Conservation (phyloP, 495 filamentous ascomycete genomes). For the Aspergillus sclerotioniger region DNA sequence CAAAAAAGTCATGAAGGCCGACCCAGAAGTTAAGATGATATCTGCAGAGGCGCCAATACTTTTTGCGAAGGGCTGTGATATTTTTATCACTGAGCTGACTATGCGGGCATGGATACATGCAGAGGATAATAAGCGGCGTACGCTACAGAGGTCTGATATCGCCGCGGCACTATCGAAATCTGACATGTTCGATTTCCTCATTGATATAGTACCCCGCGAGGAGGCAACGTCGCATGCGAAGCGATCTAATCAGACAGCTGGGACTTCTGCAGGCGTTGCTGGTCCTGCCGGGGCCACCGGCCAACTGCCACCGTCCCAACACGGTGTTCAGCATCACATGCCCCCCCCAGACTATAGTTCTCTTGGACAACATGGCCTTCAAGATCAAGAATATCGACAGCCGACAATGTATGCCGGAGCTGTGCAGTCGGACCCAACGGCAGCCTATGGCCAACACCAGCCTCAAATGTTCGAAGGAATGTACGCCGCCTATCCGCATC, state of each 20-base stretch:
- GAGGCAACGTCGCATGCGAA: slow-evolving; percentile 85
- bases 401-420: slow-evolving; percentile 75
- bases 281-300: slow-evolving; percentile 35
- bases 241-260: slow-evolving; percentile 61
- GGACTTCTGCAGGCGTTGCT: slow-evolving; percentile 46
- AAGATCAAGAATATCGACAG: slow-evolving; percentile 78
- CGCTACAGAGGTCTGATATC: slow-evolving; percentile 93
- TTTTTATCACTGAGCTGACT: slow-evolving; percentile 98
- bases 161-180: slow-evolving; percentile 92
- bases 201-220: slow-evolving; percentile 96
- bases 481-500: slow-evolving; percentile 72
- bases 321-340: slow-evolving; percentile 64
- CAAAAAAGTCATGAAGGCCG: slow-evolving; percentile 99
- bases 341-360: slow-evolving; percentile 62
- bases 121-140: slow-evolving; percentile 96
- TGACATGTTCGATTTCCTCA: slow-evolving; percentile 99
- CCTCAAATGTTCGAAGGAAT: slow-evolving; percentile 84
- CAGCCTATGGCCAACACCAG: slow-evolving; percentile 70
- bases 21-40: slow-evolving; percentile 99
- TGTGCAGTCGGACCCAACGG: slow-evolving; percentile 67
- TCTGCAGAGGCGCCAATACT: slow-evolving; percentile 96
- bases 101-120: slow-evolving; percentile 99
- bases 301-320: slow-evolving; percentile 62
- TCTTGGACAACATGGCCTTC: slow-evolving; percentile 61
- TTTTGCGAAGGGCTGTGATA: slow-evolving; percentile 98